Evolutionary conservation across 2,329 filamentous ascomycete genomes (phyloP), one percentile per base, ranked within the genome.

Genomic region (Diaporthe sp.): DNA sequence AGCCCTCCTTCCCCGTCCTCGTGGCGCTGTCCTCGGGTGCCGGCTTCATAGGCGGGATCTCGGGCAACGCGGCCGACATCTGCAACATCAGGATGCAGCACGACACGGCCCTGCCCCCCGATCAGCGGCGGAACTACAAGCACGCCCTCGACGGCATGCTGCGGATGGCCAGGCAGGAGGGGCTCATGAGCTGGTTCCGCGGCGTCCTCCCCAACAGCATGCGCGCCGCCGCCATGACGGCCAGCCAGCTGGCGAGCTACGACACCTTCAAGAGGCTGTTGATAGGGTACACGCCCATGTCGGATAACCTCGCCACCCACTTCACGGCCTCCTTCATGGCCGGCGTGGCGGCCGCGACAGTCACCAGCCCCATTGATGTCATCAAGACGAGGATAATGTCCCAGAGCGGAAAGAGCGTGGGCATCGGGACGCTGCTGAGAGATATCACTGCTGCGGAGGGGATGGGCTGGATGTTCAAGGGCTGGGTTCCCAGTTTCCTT

Each of bases 81-180:
- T 88, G 98, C 80, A 99, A 99, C 84, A 97, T 99, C 66, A 94
- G 97, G 78, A 99, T 99, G 97, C 97, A 99, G 85, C 94, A 97
- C 84, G 97, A 93, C 80, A 92, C 94, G 3, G 92, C 95, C 0
- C 90, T 98, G 1, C 94, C 95, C 0, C 80, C 85, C 0, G 88
- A 89, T 7, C 87, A 97, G 80, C 92, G 94, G 63, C 91, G 96
- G 73, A 97, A 97, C 84, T 99, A 99, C 86, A 93, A 92, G 77
- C 90, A 98, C 83, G 97, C 96, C 4, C 83, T 98, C 63, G 93
- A 98, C 81, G 97, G 97, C 37, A 87, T 98, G 79, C 85, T 94
- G 35, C 92, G 94, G 77, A 98, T 98, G 94, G 89, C 92, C n/a
- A 90, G 93, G 72, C 92, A 95, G 77, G 97, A 99, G 84, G 97